Percentiles rank a stretch among this genome's conserved stretches.
Conservation (phyloP, 495 filamentous ascomycete species). For the Penicillium fimorum region DNA sequence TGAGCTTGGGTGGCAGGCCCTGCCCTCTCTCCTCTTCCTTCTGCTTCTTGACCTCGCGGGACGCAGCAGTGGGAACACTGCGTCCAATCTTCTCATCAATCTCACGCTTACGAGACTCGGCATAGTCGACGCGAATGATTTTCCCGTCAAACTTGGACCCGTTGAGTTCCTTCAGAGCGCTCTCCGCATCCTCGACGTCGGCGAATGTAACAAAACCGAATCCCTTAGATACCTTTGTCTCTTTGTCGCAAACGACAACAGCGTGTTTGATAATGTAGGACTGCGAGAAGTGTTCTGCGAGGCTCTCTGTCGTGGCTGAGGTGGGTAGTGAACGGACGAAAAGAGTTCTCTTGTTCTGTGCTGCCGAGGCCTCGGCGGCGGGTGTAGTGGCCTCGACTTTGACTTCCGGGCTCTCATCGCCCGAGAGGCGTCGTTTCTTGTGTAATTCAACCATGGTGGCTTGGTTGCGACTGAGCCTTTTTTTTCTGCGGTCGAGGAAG, state of each 20-base stretch:
- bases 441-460: conserved; percentile 35
- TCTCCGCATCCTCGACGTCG: conserved; percentile 83
- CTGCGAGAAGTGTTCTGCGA: conserved; percentile 88
- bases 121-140: conserved; percentile 81
- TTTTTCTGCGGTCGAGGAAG: conserved; percentile 19
- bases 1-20: conserved; percentile 72
- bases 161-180: conserved; percentile 75
- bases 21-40: conserved; percentile 56
- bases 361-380: conserved; percentile 25
- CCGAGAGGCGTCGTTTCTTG: conserved; percentile 36
- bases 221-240: conserved; percentile 80
- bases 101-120: conserved; percentile 78
- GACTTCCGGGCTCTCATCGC: conserved; percentile 18
- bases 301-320: conserved; percentile 72
- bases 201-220: conserved; percentile 97
- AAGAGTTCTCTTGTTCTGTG: conserved; percentile 62
- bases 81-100: conserved; percentile 49
- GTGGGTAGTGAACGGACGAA: conserved; percentile 87
- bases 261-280: conserved; percentile 93
- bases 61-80: conserved; percentile 46
- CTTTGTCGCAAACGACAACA: conserved; percentile 74
- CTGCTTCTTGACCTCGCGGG: conserved; percentile 54
- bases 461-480: conserved; percentile 21
- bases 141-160: conserved; percentile 70
- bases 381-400: conserved; percentile 28